Conservation (phyloP, 139 green algal species). For the Chlamydomonas incerta region DNA sequence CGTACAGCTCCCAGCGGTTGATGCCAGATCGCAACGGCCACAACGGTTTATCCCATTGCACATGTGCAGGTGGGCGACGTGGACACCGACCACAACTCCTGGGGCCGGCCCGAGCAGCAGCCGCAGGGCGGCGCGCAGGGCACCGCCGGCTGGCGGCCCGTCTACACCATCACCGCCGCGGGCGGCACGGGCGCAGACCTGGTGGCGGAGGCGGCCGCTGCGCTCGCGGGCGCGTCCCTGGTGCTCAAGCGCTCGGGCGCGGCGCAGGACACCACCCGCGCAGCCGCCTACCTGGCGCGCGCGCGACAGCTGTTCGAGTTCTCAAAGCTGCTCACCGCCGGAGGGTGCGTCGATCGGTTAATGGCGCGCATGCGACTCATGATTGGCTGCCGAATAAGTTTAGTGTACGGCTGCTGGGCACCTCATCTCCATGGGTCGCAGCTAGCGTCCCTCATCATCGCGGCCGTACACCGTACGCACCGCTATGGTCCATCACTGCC, state of each 20-base stretch:
- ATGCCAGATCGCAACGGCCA: too few species aligned
- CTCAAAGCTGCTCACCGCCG: background rate
- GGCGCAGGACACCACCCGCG: background rate
- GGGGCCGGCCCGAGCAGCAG: conserved; percentile 40
- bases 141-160: conserved; percentile 34
- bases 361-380: too few species aligned
- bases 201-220: background rate
- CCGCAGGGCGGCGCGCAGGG: too few species aligned
- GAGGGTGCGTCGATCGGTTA: too few species aligned
- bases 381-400: too few species aligned
- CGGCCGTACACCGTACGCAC: too few species aligned
- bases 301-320: conserved; percentile 29
- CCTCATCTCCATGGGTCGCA: too few species aligned
- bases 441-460: too few species aligned
- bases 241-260: conserved; percentile 14
- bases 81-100: conserved; percentile 11
- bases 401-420: too few species aligned
- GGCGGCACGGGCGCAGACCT: conserved; percentile 27
- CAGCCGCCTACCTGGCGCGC: background rate
- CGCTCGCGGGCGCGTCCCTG: background rate
- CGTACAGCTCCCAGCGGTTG: too few species aligned
- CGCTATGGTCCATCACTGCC: too few species aligned
- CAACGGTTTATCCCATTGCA: too few species aligned
- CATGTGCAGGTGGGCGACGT: conserved; percentile 19
- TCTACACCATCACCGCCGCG: conserved; percentile 13